Conservation (phyloP, 495 filamentous ascomycete species). For the Penicillium odoratum region DNA sequence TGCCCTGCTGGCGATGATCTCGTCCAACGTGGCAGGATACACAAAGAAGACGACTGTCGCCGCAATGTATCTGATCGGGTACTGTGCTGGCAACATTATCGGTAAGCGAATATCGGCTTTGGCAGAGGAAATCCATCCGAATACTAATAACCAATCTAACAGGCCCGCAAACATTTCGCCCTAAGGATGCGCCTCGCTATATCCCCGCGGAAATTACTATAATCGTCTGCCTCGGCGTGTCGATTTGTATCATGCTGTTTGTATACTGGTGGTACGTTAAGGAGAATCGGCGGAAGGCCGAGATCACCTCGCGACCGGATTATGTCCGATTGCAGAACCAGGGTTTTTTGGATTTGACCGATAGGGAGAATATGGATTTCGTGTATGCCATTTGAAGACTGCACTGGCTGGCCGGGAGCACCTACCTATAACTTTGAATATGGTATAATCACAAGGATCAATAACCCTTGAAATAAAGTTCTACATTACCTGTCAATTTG, state of each 20-base stretch:
- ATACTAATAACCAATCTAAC: conserved; percentile 11
- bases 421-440: not conserved
- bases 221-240: conserved; percentile 45
- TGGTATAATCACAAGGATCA: not conserved
- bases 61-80: conserved; percentile 67
- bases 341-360: conserved; percentile 26
- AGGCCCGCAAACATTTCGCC: conserved; percentile 61
- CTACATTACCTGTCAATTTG: too few species aligned
- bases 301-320: conserved; percentile 49
- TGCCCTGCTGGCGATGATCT: conserved; percentile 53
- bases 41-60: conserved; percentile 76
- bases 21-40: conserved; percentile 68
- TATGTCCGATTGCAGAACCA: conserved; percentile 69
- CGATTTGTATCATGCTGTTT: conserved; percentile 58
- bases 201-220: conserved; percentile 69
- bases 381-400: conserved; percentile 12
- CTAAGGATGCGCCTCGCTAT: conserved; percentile 59
- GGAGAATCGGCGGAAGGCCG: conserved; percentile 62
- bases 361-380: conserved; percentile 10
- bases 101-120: conserved; percentile 28
- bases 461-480: not conserved
- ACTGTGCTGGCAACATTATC: conserved; percentile 53
- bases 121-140: not conserved
- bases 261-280: conserved; percentile 61
- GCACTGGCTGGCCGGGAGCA: not conserved